A percentile compares a stretch with the other conserved stretches of the same genome.
phyloP scores from a whole-genome alignment of 768 basidiomycete species.

The Suillus spraguei region DNA sequence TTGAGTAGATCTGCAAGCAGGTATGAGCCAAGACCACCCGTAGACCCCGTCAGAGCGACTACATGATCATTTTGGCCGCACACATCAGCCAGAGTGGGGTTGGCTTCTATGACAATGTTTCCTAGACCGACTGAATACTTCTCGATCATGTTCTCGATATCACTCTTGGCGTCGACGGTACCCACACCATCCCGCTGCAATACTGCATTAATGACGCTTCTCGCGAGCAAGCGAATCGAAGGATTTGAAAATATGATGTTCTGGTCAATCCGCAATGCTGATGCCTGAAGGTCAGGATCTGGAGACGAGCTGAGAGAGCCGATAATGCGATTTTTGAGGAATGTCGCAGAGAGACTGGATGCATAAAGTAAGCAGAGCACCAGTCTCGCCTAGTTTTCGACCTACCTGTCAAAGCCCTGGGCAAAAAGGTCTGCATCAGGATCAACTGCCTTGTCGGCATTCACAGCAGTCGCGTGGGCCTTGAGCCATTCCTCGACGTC shows the following conservation, averaged over 20 bases:
- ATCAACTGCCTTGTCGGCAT: conserved; percentile 11
- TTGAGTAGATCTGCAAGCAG: conserved; percentile 33
- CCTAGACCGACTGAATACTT: conserved; percentile 36
- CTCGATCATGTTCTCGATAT: conserved; percentile 41
- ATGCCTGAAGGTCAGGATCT: conserved; percentile 27
- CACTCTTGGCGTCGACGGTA: conserved; percentile 15
- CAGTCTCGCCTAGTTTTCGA: not conserved
- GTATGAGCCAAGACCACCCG: conserved; percentile 42
- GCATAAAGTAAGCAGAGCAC: not conserved
- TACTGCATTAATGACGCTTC: conserved; percentile 19
- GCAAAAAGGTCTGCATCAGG: conserved; percentile 29
- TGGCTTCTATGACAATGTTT: conserved; percentile 14
- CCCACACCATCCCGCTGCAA: not conserved
- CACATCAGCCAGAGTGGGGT: conserved; percentile 4
- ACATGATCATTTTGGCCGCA: conserved; percentile 15
- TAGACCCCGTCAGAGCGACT: conserved; percentile 42
- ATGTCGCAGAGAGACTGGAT: conserved; percentile 32
- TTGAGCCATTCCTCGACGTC: conserved; percentile 29
- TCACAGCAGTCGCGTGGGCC: conserved; percentile 23
- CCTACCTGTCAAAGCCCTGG: conserved; percentile 42
- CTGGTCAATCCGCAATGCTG: conserved; percentile 27
- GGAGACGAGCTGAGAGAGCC: conserved; percentile 32
- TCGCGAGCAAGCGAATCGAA: conserved; percentile 38
- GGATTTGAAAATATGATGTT: conserved; percentile 42
- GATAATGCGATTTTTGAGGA: conserved; percentile 26